Conservation (phyloP, 805 yeast genomes). For the Wickerhamiella australiensis region DNA sequence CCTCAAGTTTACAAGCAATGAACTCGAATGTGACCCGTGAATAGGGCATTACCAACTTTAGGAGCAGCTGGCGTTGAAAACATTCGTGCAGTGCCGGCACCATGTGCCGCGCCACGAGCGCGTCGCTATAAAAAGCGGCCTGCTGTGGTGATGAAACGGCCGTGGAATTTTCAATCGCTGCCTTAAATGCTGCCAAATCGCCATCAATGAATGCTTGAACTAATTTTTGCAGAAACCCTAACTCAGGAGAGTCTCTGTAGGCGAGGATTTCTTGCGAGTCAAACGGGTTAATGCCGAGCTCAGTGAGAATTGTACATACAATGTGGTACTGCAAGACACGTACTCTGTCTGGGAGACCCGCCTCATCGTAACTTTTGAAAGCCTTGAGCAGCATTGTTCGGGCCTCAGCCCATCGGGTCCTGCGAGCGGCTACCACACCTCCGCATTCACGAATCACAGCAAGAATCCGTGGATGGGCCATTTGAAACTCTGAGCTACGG, state of each 20-base stretch:
- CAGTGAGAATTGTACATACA: constrained; percentile 43
- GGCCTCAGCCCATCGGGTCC: constrained; percentile 43
- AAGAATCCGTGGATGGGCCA: constrained; percentile 62
- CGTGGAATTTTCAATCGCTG: neutral
- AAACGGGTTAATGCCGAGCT: constrained; percentile 56
- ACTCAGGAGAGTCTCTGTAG: constrained; percentile 30
- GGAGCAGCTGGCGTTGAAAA: constrained; percentile 23
- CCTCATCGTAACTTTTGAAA: constrained; percentile 50
- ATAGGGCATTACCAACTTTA: constrained; percentile 26
- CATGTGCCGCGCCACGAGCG: neutral
- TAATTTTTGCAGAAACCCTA: constrained; percentile 25
- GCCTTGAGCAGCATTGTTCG: constrained; percentile 43
- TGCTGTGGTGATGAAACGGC: neutral
- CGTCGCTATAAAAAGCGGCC: neutral
- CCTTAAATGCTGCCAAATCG: constrained; percentile 20
- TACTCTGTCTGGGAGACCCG: constrained; percentile 51
- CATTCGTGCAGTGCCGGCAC: constrained; percentile 17
- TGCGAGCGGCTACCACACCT: constrained; percentile 51
- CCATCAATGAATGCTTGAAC: constrained; percentile 28
- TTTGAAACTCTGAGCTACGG: constrained; percentile 26
- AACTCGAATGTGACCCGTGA: constrained; percentile 22
- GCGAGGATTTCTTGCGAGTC: constrained; percentile 60
- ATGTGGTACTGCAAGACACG: constrained; percentile 49
- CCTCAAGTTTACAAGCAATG: constrained; percentile 21
- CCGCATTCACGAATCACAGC: constrained; percentile 72